Evolutionary conservation across 805 yeast genomes (phyloP).

Genomic region (Sungouiella thailandica): DNA sequence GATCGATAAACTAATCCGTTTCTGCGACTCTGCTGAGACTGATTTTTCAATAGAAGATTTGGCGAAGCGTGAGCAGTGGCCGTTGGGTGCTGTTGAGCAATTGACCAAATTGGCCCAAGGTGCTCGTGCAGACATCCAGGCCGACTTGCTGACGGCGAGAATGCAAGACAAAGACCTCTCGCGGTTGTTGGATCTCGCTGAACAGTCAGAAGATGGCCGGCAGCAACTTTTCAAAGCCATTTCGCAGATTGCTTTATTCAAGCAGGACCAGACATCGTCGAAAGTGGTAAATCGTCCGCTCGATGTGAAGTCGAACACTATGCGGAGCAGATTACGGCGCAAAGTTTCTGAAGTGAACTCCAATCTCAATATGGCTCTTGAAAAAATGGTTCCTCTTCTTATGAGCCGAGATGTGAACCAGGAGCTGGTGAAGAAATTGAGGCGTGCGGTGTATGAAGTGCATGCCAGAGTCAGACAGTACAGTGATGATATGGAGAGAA

Average conservation of each 20-base stretch:
- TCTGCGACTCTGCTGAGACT: neutral
- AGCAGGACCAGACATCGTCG: constrained; percentile 9
- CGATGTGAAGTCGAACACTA: constrained; percentile 23
- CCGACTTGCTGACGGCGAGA: neutral
- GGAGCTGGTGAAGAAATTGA: constrained; percentile 20
- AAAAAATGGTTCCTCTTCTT: constrained; percentile 30
- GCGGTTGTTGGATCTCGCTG: constrained; percentile 5
- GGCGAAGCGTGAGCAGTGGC: neutral
- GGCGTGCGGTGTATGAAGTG: constrained; percentile 24
- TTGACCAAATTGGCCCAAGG: neutral
- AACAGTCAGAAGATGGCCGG: constrained; percentile 13
- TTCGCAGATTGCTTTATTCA: constrained; percentile 19
- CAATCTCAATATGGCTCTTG: constrained; percentile 20
- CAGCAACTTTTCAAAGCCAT: constrained; percentile 23
- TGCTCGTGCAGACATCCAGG: neutral
- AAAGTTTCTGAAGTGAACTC: constrained; percentile 21
- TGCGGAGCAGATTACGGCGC: constrained; percentile 22
- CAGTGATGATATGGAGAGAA: constrained; percentile 4
- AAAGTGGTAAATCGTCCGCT: constrained; percentile 21
- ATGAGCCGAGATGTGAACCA: constrained; percentile 18
- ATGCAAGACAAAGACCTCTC: constrained; percentile 5
- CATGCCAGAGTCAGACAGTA: constrained; percentile 15
- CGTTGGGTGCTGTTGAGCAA: neutral
- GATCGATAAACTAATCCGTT: neutral
- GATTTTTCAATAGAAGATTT: neutral